Conservation (phyloP, 2,329 filamentous ascomycete species). For the Exophiala sideris region DNA sequence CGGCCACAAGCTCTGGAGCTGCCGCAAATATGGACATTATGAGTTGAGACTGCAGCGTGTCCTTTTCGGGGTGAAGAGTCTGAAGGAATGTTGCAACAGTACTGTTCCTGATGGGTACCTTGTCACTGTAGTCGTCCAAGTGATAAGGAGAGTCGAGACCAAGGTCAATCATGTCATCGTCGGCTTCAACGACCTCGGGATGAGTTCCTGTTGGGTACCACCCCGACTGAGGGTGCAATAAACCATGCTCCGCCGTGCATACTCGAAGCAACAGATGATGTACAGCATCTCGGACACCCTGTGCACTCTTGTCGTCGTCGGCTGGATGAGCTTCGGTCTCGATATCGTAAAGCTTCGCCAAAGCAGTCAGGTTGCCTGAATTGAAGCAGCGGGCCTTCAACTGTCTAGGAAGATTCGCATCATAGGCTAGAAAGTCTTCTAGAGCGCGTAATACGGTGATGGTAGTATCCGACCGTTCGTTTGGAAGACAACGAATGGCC, state of each 20-base stretch:
- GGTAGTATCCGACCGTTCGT: constrained; percentile 73
- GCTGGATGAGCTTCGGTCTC: constrained; percentile 47
- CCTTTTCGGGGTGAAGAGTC: constrained; percentile 78
- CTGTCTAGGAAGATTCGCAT: constrained; percentile 68
- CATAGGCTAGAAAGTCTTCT: constrained; percentile 68
- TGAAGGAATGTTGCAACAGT: constrained; percentile 75
- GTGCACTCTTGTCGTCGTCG: constrained; percentile 36
- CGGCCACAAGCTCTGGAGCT: constrained; percentile 80
- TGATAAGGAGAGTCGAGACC: constrained; percentile 68
- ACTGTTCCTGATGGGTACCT: constrained; percentile 73
- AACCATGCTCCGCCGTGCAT: constrained; percentile 70
- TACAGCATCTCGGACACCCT: constrained; percentile 62
- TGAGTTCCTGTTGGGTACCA: constrained; percentile 74
- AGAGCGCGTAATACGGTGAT: constrained; percentile 70
- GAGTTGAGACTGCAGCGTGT: constrained; percentile 75
- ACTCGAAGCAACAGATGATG: constrained; percentile 72
- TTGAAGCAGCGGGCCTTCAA: constrained; percentile 75
- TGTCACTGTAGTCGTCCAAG: constrained; percentile 63
- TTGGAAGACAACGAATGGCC: constrained; percentile 71
- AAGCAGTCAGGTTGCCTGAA: constrained; percentile 66
- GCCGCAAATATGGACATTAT: constrained; percentile 73
- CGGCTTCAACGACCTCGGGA: constrained; percentile 51
- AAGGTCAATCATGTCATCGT: constrained; percentile 55
- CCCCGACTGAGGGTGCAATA: constrained; percentile 73
- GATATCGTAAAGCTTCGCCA: constrained; percentile 67